phyloP scores from a whole-genome alignment of 768 basidiomycete species.

The Holtermannia corniformis region DNA sequence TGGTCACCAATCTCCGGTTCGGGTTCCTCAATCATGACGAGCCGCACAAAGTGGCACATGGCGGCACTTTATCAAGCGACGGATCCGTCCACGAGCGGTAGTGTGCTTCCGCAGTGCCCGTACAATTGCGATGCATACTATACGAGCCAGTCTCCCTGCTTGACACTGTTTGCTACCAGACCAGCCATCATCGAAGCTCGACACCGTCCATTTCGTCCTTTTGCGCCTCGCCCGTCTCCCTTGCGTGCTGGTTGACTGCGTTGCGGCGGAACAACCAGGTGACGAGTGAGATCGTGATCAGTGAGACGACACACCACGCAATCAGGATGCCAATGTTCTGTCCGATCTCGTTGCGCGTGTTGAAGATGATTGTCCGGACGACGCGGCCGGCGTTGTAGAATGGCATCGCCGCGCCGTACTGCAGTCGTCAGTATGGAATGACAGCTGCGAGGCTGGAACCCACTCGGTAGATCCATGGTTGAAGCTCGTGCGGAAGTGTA shows the following conservation, averaged over 20 bases:
- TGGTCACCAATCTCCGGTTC: no score
- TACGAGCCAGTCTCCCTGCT: no score
- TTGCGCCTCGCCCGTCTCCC: constrained; percentile 10
- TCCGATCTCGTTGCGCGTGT: constrained; percentile 40
- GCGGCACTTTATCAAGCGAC: no score
- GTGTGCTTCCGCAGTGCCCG: no score
- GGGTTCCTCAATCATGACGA: no score
- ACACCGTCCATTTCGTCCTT: neutral
- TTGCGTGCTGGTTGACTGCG: constrained; percentile 18
- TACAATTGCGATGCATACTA: no score
- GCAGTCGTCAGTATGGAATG: neutral
- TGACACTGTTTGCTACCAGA: no score
- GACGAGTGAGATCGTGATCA: constrained; percentile 31
- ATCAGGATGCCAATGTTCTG: constrained; percentile 36
- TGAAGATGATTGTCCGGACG: constrained; percentile 40
- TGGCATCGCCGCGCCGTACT: constrained; percentile 37
- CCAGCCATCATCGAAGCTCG: neutral
- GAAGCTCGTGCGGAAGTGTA: constrained; percentile 35
- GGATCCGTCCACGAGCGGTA: no score
- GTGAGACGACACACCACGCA: constrained; percentile 32
- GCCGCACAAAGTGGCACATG: no score
- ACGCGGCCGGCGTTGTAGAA: constrained; percentile 34
- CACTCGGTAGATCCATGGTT: constrained; percentile 36
- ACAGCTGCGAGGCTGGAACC: neutral
- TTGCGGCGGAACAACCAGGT: constrained; percentile 29